Base-by-base conservation (phyloP, 2,329 filamentous ascomycete genomes). In the Aureobasidium leucospermi region DNA sequence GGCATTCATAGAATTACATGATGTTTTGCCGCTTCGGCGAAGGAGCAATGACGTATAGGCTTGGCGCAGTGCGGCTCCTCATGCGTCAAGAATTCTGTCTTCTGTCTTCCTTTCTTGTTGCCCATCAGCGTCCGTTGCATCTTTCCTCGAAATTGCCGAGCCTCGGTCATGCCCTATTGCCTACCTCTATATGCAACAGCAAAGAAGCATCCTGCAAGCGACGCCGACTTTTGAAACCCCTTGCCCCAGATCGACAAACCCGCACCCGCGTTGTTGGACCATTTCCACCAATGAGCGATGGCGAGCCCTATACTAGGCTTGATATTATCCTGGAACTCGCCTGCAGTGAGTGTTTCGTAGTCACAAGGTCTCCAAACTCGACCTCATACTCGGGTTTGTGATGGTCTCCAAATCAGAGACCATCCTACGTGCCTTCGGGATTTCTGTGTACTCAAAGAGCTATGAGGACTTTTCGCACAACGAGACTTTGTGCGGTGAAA, bases 241-340 rank as follows among this genome's bases (percentile, higher is more conserved):
- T 16, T 39, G 16, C 41, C 52, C 52, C 52, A 41, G 52, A 56
- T 56, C 52, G 52, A 43, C 52, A 45, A 23, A 36, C 15, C 51
- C 28, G 29, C 15, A 23, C 15, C 41, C 41, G 16, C 13, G 16
- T 23, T 19, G 51, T 16, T n/a, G 8, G 19, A n/a, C 16, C 49
- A 42, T 9, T 45, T 56, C 52, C 52, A 56, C 52, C 52, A 56
- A 56, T 56, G 10, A 28, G 16, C 52, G 36, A 31, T 8, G 16
- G 16, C 29, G 10, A 43, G 10, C 13, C 4, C 36, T 55, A 55
- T 52, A 43, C 39, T 42, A 15, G n/a, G 11, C 19, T 53, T 3
- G 15, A 42, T 55, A 55, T 43, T 38, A 16, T 10, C 19, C 41
- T 42, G 38, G 6, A 13, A 11, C 15, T 11, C 1, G 3, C 34